Percentiles rank a stretch among this genome's conserved stretches.
phyloP scores from a whole-genome alignment of 176 grass and related monocot genomes.

The Tuctoria greenei region DNA sequence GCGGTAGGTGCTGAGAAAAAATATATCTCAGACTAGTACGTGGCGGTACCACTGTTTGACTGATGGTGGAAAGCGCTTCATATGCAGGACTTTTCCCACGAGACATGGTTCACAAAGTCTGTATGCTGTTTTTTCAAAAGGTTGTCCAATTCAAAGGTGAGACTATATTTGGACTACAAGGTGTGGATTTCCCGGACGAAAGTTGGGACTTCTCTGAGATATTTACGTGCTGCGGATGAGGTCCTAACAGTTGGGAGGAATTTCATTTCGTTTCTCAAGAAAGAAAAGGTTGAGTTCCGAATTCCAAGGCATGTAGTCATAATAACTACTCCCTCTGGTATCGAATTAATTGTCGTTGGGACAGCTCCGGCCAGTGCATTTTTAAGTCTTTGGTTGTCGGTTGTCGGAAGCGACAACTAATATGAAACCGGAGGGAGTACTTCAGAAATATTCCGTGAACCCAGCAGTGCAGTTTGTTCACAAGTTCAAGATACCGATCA shows the following conservation, averaged over 20 bases:
- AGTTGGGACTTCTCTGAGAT: slow-evolving; percentile 1
- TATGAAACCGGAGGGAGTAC: too few species aligned
- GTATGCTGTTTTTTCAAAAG: background rate
- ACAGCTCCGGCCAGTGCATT: too few species aligned
- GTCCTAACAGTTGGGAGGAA: background rate
- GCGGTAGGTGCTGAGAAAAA: background rate
- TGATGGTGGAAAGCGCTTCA: background rate
- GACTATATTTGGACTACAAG: background rate
- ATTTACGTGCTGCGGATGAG: background rate
- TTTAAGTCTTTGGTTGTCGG: too few species aligned
- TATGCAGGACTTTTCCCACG: background rate
- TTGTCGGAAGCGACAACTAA: too few species aligned
- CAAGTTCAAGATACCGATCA: background rate
- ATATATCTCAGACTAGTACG: background rate
- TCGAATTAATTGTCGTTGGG: too few species aligned
- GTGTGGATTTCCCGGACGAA: background rate
- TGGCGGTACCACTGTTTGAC: slow-evolving; percentile 17
- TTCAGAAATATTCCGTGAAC: too few species aligned
- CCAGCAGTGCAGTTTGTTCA: background rate
- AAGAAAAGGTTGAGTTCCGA: background rate
- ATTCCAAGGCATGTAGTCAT: too few species aligned
- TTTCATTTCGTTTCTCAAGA: background rate
- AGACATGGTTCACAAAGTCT: background rate
- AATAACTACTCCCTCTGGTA: background rate
- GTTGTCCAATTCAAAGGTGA: slow-evolving; percentile 29